Conservation (phyloP, 2,329 filamentous ascomycete species). For the Botrytis paeoniae region DNA sequence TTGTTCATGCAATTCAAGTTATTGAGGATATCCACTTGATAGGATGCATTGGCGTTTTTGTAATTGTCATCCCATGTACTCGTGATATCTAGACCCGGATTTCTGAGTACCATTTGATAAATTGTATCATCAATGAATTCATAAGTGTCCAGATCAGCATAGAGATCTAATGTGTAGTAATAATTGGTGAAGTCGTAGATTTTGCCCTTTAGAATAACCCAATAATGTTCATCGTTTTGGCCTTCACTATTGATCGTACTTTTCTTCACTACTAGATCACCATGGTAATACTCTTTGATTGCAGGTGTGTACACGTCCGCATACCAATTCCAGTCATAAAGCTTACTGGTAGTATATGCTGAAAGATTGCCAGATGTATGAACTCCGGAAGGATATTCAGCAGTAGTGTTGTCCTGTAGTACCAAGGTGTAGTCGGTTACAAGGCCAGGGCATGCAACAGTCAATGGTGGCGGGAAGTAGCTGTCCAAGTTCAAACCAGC, state of each 20-base stretch:
- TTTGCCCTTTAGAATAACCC: slow-evolving; percentile 72
- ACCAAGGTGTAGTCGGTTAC: slow-evolving; percentile 56
- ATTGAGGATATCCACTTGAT: slow-evolving; percentile 53
- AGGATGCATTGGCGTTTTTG: slow-evolving; percentile 50
- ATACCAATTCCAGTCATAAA: slow-evolving; percentile 75
- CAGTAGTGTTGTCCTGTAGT: slow-evolving; percentile 64
- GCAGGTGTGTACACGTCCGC: slow-evolving; percentile 66
- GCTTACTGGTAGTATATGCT: slow-evolving; percentile 51
- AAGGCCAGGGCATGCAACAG: slow-evolving; percentile 69
- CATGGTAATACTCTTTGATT: slow-evolving; percentile 85
- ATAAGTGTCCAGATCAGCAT: slow-evolving; percentile 53
- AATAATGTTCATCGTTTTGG: slow-evolving; percentile 63
- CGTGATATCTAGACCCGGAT: slow-evolving; percentile 78
- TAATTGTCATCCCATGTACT: slow-evolving; percentile 57
- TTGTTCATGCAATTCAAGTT: slow-evolving; percentile 79
- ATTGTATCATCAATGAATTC: slow-evolving; percentile 70
- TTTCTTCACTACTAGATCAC: slow-evolving; percentile 72
- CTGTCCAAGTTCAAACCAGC: slow-evolving; percentile 74
- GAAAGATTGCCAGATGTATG: slow-evolving; percentile 69
- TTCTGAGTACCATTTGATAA: slow-evolving; percentile 65
- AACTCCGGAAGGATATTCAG: slow-evolving; percentile 49
- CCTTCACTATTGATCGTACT: slow-evolving; percentile 63
- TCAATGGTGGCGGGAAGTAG: slow-evolving; percentile 83
- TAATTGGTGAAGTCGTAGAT: slow-evolving; percentile 94
- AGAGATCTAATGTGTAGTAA: slow-evolving; percentile 67